Base-by-base conservation (phyloP, 345 rosid species). In the Ceriops decandra region DNA sequence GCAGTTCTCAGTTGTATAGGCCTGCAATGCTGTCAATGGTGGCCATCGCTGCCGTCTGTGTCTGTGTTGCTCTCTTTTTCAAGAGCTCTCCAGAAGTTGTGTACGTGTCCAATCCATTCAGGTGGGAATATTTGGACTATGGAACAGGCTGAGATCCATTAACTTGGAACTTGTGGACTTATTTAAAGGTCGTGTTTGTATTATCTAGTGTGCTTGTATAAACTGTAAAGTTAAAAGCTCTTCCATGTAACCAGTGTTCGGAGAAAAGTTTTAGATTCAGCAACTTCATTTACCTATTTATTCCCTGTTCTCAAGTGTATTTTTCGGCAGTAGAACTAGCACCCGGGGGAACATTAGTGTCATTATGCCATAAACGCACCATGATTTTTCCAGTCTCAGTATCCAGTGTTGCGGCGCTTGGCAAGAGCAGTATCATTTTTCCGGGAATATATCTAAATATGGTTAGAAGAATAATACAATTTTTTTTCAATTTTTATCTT, bases 1-100 rank as follows among this genome's bases (percentile, higher is more conserved):
- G 88, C 52, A 78, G 84, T 80, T 82, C 96, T 60, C 82, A 88
- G 38, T 78, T 82, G 27, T 95, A 92, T 85, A 86, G 95, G 80
- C 99, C 99, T 2, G 90, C 99, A 26, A 87, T 95, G 99, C 82
- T 95, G 60, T 92, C 98, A n/a, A 90, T 92, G 98, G 92, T 95
- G 76, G 91, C 91, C 6, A 80, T 95, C 16, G 99, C 98, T n/a
- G 98, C 98, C 0, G 98, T 92, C 26, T 95, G 99, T 6, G 99
- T 92, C 52, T 95, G 98, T 38, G 98, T 95, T 49, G 98, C 99
- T 13, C 97, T 95, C 66, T 83, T 92, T 49, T 95, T 95, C 82
- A 95, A 95, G 89, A 91, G 97, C 78, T 87, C 79, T 35, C 99
- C 98, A 2, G 99, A 95, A 75, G 99, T 95, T 19, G 81, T 88